A percentile compares a stretch with the other conserved stretches of the same genome.
Evolutionary conservation across 2,329 filamentous ascomycete genomes (phyloP).

Genomic region (Pseudonectria foliicola): DNA sequence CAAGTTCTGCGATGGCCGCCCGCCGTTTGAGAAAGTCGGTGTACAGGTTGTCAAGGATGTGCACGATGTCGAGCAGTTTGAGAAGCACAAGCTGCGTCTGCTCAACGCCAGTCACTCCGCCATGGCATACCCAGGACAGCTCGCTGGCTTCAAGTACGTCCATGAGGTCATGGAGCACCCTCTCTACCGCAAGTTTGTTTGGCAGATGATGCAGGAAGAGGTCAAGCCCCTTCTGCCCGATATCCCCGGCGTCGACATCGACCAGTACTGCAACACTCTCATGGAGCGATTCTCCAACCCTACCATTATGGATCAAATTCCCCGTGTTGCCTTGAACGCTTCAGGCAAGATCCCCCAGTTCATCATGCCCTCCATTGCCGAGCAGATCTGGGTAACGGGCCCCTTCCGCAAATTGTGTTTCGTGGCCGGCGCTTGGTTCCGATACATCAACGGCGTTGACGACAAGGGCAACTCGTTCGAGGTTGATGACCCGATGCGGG

Average conservation of each 20-base stretch:
- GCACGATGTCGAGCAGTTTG: slow-evolving; percentile 46
- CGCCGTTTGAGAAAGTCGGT: slow-evolving; percentile 44
- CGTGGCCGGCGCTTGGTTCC: slow-evolving; percentile 43
- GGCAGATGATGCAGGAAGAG: slow-evolving; percentile 49
- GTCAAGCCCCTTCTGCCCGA: slow-evolving; percentile 45
- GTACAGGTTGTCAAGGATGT: slow-evolving; percentile 45
- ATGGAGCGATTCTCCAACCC: slow-evolving; percentile 50
- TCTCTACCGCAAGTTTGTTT: slow-evolving; percentile 38
- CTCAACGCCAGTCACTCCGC: slow-evolving; percentile 48
- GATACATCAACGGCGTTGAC: slow-evolving; percentile 42
- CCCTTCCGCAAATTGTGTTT: slow-evolving; percentile 43
- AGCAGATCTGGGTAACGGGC: slow-evolving; percentile 37
- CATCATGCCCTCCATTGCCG: slow-evolving; percentile 41
- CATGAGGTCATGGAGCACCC: slow-evolving; percentile 47
- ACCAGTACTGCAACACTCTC: slow-evolving; percentile 45
- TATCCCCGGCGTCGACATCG: slow-evolving; percentile 43
- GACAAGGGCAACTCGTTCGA: slow-evolving; percentile 36
- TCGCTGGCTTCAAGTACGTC: slow-evolving; percentile 47
- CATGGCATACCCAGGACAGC: slow-evolving; percentile 42
- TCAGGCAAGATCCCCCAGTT: slow-evolving; percentile 49
- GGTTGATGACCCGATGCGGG: slow-evolving; percentile 42
- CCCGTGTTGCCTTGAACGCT: slow-evolving; percentile 43
- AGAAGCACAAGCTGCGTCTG: slow-evolving; percentile 50
- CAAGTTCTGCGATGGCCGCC: slow-evolving; percentile 43
- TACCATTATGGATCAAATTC: slow-evolving; percentile 48